phyloP scores from a whole-genome alignment of 495 filamentous ascomycete species.

The Geopyxis carbonaria region DNA sequence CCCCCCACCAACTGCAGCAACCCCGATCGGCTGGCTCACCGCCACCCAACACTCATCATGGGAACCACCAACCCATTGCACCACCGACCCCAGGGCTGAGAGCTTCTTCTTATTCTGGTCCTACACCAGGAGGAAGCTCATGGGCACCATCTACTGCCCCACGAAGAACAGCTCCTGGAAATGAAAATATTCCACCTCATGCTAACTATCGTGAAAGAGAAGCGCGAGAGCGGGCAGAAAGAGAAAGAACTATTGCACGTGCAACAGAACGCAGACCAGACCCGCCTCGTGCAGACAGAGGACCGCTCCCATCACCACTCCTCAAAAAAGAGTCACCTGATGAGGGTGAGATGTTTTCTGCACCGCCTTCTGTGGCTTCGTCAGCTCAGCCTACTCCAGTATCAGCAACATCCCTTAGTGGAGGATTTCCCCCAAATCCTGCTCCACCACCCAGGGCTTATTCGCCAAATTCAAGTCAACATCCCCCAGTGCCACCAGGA shows the following conservation, averaged over 20 bases:
- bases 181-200: too few relatives aligned
- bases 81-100: background rate
- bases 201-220: too few relatives aligned
- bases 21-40: conserved; percentile 12
- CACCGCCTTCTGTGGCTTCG: conserved; percentile 9
- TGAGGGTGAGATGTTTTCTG: conserved; percentile 17
- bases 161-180: too few relatives aligned
- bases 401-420: conserved; percentile 6
- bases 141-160: too few relatives aligned
- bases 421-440: conserved; percentile 14
- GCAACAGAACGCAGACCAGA: too few relatives aligned
- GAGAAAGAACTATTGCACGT: too few relatives aligned
- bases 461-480: conserved; percentile 13
- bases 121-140: too few relatives aligned
- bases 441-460: conserved; percentile 19
- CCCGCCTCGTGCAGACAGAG: too few relatives aligned
- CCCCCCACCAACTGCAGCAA: conserved; percentile 4
- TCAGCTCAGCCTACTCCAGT: conserved; percentile 15
- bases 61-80: conserved; percentile 6
- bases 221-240: too few relatives aligned
- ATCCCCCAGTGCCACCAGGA: conserved; percentile 12
- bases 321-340: conserved; percentile 16
- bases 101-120: conserved; percentile 8
- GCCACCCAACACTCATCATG: conserved; percentile 16
- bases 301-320: conserved; percentile 6